Evolutionary conservation across 2,329 filamentous ascomycete species (phyloP).

Genomic region (Aspergillus quadrilineatus): DNA sequence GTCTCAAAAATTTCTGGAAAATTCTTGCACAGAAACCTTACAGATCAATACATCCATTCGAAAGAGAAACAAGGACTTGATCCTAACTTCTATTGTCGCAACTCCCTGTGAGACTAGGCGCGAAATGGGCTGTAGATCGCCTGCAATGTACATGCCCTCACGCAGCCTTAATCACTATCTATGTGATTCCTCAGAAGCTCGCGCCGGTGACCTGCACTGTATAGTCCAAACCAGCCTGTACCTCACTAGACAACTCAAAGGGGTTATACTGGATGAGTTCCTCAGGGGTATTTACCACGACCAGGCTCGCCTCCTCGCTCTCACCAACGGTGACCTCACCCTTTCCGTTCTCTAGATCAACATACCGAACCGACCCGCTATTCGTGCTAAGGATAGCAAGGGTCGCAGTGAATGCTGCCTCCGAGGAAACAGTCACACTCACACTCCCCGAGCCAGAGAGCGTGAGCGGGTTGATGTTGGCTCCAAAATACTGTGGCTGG

Average conservation of each 20-base stretch:
- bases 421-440: neutral
- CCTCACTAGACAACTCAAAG: constrained; percentile 6
- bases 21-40: neutral
- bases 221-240: constrained; percentile 3
- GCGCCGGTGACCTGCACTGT: neutral
- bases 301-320: constrained; percentile 12
- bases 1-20: too few species aligned
- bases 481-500: constrained; percentile 13
- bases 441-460: neutral
- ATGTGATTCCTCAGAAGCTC: neutral
- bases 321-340: neutral
- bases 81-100: too few species aligned
- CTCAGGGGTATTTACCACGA: constrained; percentile 11
- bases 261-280: constrained; percentile 7
- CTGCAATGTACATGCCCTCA: neutral
- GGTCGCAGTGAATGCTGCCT: constrained; percentile 5
- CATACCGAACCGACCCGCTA: constrained; percentile 7
- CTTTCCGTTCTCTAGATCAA: constrained; percentile 4
- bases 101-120: too few species aligned
- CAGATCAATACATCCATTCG: neutral
- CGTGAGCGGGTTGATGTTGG: constrained; percentile 13
- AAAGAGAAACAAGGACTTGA: too few species aligned
- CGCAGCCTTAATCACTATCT: neutral
- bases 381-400: constrained; percentile 6
- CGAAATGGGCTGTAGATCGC: too few species aligned